Evolutionary conservation across 208 protist genomes (phyloP), one percentile per base, ranked within the genome.

Genomic region (Crithidia expoeki): DNA sequence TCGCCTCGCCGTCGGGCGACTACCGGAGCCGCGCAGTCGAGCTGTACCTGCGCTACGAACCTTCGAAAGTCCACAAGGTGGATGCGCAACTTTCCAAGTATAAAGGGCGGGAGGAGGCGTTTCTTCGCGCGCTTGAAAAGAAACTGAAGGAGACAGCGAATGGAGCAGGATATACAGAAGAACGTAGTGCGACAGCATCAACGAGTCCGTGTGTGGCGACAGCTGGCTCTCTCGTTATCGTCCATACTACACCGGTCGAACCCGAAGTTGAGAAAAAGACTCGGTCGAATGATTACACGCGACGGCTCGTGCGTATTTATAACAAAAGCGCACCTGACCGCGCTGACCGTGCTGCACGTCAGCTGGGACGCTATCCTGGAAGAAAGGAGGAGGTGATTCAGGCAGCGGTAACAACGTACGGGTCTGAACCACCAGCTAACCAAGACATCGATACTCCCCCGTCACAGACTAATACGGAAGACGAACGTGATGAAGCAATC

Each of bases 351-450:
- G 72, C 77, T 19, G 71, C 79, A 9, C 44, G 46, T 16, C 79
- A 84, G 49, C 75, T 84, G n/a, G 46, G 77, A 34, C 81, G 84
- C 74, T 86, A 90, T 33, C 69, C 70, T 1, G 79, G 81, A 11
- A 56, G 74, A 30, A 82, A 88, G 34, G 82, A 88, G 76, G 82
- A 83, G 46, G 71, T 83, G 16, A 83, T 90, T 42, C 16, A 68
- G 47, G 76, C 64, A 1, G 72, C 68, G 6, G 47, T 79, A 14
- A 28, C 38, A 25, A 75, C 76, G 53, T 82, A 72, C 59, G 72
- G 69, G 7, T 57, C 65, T 1, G 70, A 68, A 32, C 47, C 67
- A 19, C 6, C 44, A 2, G 11, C 21, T 21, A 27, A 25, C 19
- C 21, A 32, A n/a, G n/a, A n/a, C n/a, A n/a, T n/a, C n/a, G n/a